Conservation (phyloP, 108 stramenopile species). For the Cyclotella choctawhatcheeana region DNA sequence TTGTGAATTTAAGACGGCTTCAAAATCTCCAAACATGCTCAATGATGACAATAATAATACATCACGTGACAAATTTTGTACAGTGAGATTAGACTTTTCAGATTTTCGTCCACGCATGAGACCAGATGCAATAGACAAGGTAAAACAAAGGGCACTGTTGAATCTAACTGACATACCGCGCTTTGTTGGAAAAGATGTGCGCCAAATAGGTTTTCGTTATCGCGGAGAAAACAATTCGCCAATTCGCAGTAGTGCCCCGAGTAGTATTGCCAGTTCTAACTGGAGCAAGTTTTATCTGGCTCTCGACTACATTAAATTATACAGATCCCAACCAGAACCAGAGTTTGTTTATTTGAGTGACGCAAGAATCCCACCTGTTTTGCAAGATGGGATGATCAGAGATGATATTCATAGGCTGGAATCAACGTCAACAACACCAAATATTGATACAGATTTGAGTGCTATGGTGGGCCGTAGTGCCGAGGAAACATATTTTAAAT, state of each 20-base stretch:
- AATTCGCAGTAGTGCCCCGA: slow-evolving; percentile 9
- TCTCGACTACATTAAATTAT: slow-evolving; percentile 82
- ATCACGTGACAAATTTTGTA: slow-evolving; percentile 65
- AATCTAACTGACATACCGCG: slow-evolving; percentile 47
- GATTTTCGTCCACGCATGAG: slow-evolving; percentile 54
- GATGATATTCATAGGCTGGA: slow-evolving; percentile 63
- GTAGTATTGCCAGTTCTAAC: slow-evolving; percentile 19
- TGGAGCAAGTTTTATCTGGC: slow-evolving; percentile 77
- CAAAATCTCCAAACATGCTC: slow-evolving; percentile 53
- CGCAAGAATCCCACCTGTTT: slow-evolving; percentile 75
- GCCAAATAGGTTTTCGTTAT: slow-evolving; percentile 80
- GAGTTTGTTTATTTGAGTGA: slow-evolving; percentile 87
- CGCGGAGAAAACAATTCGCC: slow-evolving; percentile 55
- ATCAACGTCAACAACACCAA: slow-evolving; percentile 22
- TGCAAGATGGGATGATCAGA: slow-evolving; percentile 69
- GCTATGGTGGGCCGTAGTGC: slow-evolving; percentile 42
- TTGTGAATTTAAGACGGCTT: slow-evolving; percentile 70
- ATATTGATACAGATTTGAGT: slow-evolving; percentile 26
- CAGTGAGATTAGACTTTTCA: slow-evolving; percentile 60
- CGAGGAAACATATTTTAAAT: slow-evolving; percentile 87
- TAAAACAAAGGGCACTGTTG: slow-evolving; percentile 18
- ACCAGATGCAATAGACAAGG: slow-evolving; percentile 36
- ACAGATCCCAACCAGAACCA: slow-evolving; percentile 78
- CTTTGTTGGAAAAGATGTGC: slow-evolving; percentile 71
- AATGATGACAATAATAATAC: slow-evolving; percentile 39